Percentiles rank a stretch among this genome's conserved stretches.
These are phyloP conservation scores for Phialemonium atrogriseum DNA, from an alignment of 2,329 filamentous ascomycete species.

Conservation along the genomic window DNA sequence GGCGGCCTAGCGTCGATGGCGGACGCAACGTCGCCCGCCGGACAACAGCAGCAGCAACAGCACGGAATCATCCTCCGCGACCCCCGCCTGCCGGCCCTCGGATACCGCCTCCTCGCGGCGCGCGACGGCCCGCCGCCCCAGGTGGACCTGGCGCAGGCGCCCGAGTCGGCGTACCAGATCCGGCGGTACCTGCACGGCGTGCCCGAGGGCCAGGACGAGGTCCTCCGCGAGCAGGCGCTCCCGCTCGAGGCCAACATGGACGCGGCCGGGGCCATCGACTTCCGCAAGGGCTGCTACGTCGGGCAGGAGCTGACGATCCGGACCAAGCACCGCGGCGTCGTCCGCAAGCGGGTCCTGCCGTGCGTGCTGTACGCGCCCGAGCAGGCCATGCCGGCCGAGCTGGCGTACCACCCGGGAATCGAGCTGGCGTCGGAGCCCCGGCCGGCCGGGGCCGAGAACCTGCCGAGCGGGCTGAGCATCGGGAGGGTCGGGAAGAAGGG, in stretches of 20 bases:
- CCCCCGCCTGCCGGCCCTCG: conserved; percentile 45
- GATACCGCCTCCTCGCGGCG: conserved; percentile 43
- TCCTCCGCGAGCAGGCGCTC: conserved; percentile 61
- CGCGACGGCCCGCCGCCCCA: conserved; percentile 5
- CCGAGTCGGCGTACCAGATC: conserved; percentile 58
- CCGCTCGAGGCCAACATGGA: conserved; percentile 90
- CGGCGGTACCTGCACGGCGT: conserved; percentile 74
- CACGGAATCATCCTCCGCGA: conserved; percentile 35
- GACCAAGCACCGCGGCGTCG: conserved; percentile 88
- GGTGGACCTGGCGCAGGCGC: conserved; percentile 23
- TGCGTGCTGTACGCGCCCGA: conserved; percentile 58
- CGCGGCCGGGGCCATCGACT: conserved; percentile 77
- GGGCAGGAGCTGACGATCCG: conserved; percentile 95
- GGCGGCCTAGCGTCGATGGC: too few relatives aligned
- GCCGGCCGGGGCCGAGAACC: conserved; percentile 20
- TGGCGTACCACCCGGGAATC: conserved; percentile 37
- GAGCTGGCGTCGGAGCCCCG: neutral
- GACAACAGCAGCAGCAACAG: too few relatives aligned
- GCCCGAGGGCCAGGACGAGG: conserved; percentile 76
- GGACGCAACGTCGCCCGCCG: too few relatives aligned
- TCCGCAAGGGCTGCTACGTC: conserved; percentile 93
- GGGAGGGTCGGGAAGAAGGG: conserved; percentile 45
- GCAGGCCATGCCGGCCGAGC: conserved; percentile 25
- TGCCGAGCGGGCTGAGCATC: conserved; percentile 40
- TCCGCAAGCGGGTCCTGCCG: conserved; percentile 82